Base-by-base conservation (phyloP, 192 early-diverging fungal genomes). In the Powellomyces hirtus region DNA sequence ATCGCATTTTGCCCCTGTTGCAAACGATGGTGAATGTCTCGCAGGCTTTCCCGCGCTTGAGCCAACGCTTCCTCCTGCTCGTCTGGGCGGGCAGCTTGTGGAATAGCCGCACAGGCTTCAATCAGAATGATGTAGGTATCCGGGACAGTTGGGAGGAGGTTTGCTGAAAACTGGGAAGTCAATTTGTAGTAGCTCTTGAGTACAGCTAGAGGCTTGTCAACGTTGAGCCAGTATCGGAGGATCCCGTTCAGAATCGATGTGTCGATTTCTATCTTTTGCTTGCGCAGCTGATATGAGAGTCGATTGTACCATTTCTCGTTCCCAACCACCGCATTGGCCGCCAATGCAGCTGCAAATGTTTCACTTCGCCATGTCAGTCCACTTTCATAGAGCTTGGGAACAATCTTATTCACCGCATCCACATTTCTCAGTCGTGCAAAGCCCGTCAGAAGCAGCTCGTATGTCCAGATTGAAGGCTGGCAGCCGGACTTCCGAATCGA, bases 41-140 rank as follows among this genome's bases (percentile, higher is more conserved):
- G 24, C 3, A 64, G 13, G 4, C 18, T 64, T 50, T 64, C 62
- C 8, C 18, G 46, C 36, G 46, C 62, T 4, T 50, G 45, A 0
- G 49, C 35, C n/a, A 22, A 18, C 37, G 38, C 60, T 6, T 33
- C 26, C 18, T 22, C 16, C 45, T 13, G n/a, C n/a, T 51, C 44
- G 16, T 35, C 62, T 5, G 60, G 60, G 7, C 22, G 22, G 14
- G 38, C 64, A 2, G 36, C 14, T 14, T 37, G 1, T 6, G 64
- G 50, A 22, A 66, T 56, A 30, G 50, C 46, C 29, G 64, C 64
- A 31, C 64, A 66, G 26, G 64, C 49, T 38, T 66, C 51, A 0
- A 66, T 29, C 7, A 66, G 50, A 0, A 37, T 33, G 0, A 26
- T 36, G 22, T n/a, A 36, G 4, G 64, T 66, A 4, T 57, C 53